Evolutionary conservation across 345 rosid species (phyloP), one percentile per base, ranked within the genome.

Genomic region (Dovyalis caffra): DNA sequence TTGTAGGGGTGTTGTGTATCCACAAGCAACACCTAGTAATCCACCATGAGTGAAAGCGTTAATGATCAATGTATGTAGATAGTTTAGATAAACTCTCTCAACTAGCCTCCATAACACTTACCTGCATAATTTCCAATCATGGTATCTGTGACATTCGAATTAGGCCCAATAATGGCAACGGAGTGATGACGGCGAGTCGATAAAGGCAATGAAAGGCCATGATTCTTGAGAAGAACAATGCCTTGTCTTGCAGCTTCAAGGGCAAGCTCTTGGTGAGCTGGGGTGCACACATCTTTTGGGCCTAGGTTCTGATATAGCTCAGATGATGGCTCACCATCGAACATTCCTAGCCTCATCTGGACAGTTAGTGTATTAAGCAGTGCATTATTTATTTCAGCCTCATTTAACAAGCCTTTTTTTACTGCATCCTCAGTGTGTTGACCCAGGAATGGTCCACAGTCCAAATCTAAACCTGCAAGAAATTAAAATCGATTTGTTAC

Each of bases 321-420:
- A 0, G 79, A 83, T 0, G 94, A 87, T 33, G 91, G 92, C 78
- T 87, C 88, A 0, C 99, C 97, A 34, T 95, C 99, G 38, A 91
- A 95, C 97, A 92, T 90, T 6, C 99, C 98, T 0, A 95, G 86
- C 78, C 99, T 89, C 98, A 95, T 92, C 68, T 92, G 99, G 38
- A 95, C 96, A 0, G 97, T 83, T 3, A 91, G 58, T 0, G 91
- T 88, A 64, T 95, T 88, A 11, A 91, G 87, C 21, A 92, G 80
- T 2, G 98, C 97, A 69, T 80, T 14, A 74, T 92, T 84, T 2
- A 95, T 78, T 31, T 91, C 89, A 3, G 53, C 82, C 76, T 82
- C 91, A 2, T 79, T 79, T 1, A 95, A 28, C 38, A 90, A 71
- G 2, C 94, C 93, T 29, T 37, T 78, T 40, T 76, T 83, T 21